Base-by-base conservation (phyloP, 1,139 yeast genomes). In the Citeromyces hawaiiensis region DNA sequence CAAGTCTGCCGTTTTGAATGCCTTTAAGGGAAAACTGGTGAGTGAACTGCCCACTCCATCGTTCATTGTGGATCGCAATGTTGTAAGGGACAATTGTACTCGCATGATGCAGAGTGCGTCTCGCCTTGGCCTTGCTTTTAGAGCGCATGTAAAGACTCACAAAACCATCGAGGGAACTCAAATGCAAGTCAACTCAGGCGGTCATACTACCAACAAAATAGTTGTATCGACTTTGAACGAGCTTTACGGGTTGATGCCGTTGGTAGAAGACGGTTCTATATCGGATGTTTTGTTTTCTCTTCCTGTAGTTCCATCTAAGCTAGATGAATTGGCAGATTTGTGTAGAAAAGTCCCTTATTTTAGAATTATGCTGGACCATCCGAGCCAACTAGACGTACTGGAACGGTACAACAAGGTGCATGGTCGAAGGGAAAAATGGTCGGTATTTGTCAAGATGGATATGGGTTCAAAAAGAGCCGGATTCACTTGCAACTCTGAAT, bases 121-220 rank as follows among this genome's bases (percentile, higher is more conserved):
- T 10, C 55, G 45, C 27, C 51, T 52, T 43, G 42, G 43, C 2
- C 42, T 68, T 5, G 59, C 53, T 15, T 79, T 72, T 54, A 60
- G 88, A 42, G 78, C 83, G 2, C 93, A 82, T 52, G 74, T 83
- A 21, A 83, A 83, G 57, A 83, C 93, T 1, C 88, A 81, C 54
- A 83, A 82, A 51, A 61, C 74, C 4, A 50, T 59, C 23, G 72
- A 70, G 43, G 77, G 72, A 5, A 60, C 72, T 2, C 47, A 56
- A 13, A 51, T 61, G 35, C 74, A 70, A 47, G 55, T 66, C 57
- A n/a, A 23, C 17, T 21, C 29, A n/a, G 37, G 14, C 17, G 51
- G 56, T 45, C 39, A 55, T 1, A 36, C 43, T 17, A 62, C 72
- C 11, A 64, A 63, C 42, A 60, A 67, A 36, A 66, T 81, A 16